Conservation (phyloP, 177 flowering plant species). For the Vitis hybrid region DNA sequence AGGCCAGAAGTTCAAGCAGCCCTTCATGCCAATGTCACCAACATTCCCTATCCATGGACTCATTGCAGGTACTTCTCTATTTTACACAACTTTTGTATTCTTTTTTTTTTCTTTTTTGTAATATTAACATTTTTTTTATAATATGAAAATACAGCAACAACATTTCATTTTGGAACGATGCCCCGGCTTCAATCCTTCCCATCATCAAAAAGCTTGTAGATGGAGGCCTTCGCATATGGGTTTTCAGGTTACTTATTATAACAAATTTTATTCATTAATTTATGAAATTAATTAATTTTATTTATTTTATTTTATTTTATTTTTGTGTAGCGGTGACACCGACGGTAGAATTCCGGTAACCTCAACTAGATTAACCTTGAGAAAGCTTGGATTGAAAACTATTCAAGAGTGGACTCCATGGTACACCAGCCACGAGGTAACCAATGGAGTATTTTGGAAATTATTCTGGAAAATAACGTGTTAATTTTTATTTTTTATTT, state of each 20-base stretch:
- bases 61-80: slow-evolving; percentile 42
- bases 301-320: not conserved
- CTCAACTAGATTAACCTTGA: slow-evolving; percentile 41
- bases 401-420: slow-evolving; percentile 60
- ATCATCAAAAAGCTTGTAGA: slow-evolving; percentile 47
- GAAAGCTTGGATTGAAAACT: slow-evolving; percentile 46
- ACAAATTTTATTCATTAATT: not conserved
- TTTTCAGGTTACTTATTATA: slow-evolving; percentile 49
- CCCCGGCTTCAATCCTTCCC: slow-evolving; percentile 62
- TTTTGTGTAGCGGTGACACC: slow-evolving; percentile 59
- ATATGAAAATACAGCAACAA: slow-evolving; percentile 24
- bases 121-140: no score
- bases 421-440: slow-evolving; percentile 45
- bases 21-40: slow-evolving; percentile 49
- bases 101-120: not conserved
- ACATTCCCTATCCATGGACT: slow-evolving; percentile 44
- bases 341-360: slow-evolving; percentile 71
- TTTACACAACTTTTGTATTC: no score
- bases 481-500: no score
- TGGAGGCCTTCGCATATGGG: slow-evolving; percentile 67
- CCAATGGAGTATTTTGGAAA: no score
- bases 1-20: slow-evolving; percentile 55
- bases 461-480: no score
- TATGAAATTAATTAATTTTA: not conserved
- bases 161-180: slow-evolving; percentile 47